Percentiles rank a stretch among this genome's conserved stretches.
Evolutionary conservation across 2,329 filamentous ascomycete species (phyloP).

Genomic region (Dendrostoma leiphaemia): DNA sequence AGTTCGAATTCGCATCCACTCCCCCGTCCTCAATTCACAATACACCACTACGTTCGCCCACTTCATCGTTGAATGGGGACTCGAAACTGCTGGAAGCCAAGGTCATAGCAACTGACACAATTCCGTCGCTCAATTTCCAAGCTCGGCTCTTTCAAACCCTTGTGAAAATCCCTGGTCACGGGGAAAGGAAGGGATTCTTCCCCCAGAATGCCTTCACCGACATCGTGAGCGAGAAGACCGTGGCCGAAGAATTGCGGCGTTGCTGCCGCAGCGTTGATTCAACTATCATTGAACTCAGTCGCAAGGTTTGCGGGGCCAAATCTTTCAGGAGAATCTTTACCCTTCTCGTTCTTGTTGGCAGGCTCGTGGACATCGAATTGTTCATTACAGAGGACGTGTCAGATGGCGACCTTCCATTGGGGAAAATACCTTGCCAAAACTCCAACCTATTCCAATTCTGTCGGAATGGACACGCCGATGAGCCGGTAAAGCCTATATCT

Average conservation of each 20-base stretch:
- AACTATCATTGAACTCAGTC: too few species aligned
- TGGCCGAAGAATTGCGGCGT: not conserved
- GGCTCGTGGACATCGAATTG: not conserved
- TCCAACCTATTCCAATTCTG: not conserved
- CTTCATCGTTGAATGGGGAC: too few species aligned
- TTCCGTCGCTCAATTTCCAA: too few species aligned
- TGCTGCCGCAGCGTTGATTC: not conserved
- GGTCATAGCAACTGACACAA: too few species aligned
- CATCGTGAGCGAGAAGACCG: not conserved
- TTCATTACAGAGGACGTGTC: not conserved
- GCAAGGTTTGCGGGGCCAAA: not conserved
- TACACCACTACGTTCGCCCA: too few species aligned
- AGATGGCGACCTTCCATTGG: conserved; percentile 11
- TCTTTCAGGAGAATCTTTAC: not conserved
- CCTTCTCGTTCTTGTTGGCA: not conserved
- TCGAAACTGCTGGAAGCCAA: too few species aligned
- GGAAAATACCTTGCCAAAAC: not conserved
- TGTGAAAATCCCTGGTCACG: too few species aligned
- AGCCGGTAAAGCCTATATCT: not conserved
- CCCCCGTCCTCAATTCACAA: too few species aligned
- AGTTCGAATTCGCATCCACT: too few species aligned
- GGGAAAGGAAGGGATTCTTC: not conserved
- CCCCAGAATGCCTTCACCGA: not conserved
- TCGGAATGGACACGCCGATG: too few species aligned
- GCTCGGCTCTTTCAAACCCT: too few species aligned